Percentiles rank a stretch among this genome's conserved stretches.
Conservation (phyloP, 2,329 filamentous ascomycete species). For the Hymenoscyphus fraxineus region DNA sequence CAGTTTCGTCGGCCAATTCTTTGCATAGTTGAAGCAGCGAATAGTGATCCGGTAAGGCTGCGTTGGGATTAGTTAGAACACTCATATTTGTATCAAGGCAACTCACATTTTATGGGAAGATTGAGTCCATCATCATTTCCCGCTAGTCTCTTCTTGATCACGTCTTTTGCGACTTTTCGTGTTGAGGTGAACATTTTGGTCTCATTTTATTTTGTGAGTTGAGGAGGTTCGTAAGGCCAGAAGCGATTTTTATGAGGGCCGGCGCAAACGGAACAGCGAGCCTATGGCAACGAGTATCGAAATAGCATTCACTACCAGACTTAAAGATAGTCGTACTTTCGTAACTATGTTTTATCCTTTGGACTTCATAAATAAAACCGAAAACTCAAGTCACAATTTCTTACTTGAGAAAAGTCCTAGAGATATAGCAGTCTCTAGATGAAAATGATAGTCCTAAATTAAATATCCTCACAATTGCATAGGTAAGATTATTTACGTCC, state of each 20-base stretch:
- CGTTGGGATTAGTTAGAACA: conserved; percentile 8
- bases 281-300: neutral
- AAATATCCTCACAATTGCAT: no score
- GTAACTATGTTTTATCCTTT: neutral
- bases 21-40: conserved; percentile 19
- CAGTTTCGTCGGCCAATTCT: conserved; percentile 7
- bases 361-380: neutral
- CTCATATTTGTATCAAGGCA: neutral
- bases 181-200: conserved; percentile 19
- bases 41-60: conserved; percentile 24
- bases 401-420: no score
- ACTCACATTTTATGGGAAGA: conserved; percentile 14
- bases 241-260: neutral
- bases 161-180: conserved; percentile 14
- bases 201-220: neutral
- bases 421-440: no score
- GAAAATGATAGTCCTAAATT: no score
- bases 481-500: no score
- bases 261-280: neutral
- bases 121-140: neutral
- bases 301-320: neutral
- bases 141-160: neutral
- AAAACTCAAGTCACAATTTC: no score
- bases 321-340: no score
- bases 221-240: neutral